Percentiles rank a stretch among this genome's conserved stretches.
phyloP scores from a whole-genome alignment of 129 eudicot species.

The Solidago caesia region DNA sequence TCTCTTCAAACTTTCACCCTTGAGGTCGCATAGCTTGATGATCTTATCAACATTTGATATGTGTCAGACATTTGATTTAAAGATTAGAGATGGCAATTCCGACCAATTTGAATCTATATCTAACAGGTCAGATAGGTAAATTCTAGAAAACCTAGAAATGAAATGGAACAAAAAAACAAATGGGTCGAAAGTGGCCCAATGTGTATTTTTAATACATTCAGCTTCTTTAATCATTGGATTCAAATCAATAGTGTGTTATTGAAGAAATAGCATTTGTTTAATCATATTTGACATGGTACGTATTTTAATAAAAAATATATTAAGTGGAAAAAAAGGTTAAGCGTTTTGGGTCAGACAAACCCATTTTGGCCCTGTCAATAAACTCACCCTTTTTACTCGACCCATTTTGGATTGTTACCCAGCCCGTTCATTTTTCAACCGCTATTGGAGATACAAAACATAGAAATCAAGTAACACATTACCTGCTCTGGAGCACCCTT shows the following conservation, averaged over 20 bases:
- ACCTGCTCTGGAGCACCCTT: slow-evolving; percentile 96
- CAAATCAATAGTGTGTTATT: background rate
- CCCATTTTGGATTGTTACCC: background rate
- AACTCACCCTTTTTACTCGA: background rate
- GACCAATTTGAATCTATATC: background rate
- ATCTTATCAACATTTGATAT: background rate
- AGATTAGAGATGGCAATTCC: background rate
- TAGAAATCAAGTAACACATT: slow-evolving; percentile 18
- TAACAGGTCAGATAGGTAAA: background rate
- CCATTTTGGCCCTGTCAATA: background rate
- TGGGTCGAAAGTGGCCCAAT: background rate
- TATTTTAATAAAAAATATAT: background rate
- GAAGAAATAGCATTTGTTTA: background rate
- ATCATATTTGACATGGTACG: background rate
- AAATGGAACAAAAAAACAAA: background rate
- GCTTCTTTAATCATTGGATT: too few species aligned
- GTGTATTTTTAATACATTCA: background rate
- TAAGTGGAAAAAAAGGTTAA: slow-evolving; percentile 30
- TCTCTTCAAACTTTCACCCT: background rate
- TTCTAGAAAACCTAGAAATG: background rate
- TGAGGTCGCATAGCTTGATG: background rate
- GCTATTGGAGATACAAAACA: background rate
- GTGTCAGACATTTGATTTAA: background rate
- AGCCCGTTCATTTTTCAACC: background rate
- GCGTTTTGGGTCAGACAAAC: background rate